Evolutionary conservation across 306 rosid genomes (phyloP), one percentile per base, ranked within the genome.

Genomic region (Cucurbita maxima): DNA sequence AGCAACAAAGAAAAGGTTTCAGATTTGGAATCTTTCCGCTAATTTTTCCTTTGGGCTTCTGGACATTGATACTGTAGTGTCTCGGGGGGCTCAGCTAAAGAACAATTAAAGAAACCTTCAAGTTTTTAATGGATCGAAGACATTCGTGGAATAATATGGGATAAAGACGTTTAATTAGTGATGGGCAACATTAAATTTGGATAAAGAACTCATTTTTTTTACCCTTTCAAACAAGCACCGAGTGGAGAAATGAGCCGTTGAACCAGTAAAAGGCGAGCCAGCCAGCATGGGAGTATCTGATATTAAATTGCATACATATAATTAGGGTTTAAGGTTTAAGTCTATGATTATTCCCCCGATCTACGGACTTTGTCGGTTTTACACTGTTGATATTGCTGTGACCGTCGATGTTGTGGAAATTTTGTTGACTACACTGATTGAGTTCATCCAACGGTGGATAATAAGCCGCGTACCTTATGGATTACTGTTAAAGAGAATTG

Each of bases 1-100:
- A 47, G 66, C 75, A 10, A 48, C 18, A 20, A 69, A 16, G 64
- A 18, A 66, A 67, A 78, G 84, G 79, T 51, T 72, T 82, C 77
- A 84, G 96, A 90, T 87, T 86, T 87, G 87, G 91, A 76, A 78
- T 75, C 81, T 60, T 52, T 54, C 63, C 71, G 72, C 16, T 58
- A 45, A 14, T 25, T 30, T 36, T 44, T n/a, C 36, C 47, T 41
- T 78, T 43, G 70, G 34, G 12, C 66, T 71, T 60, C 54, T 48
- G 81, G 89, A 84, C 94, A 89, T 10, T 83, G 87, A 89, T 84
- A 51, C 59, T 50, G 59, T 51, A 15, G 74, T 70, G 74, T 50
- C 8, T 14, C 16, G 34, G 73, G 8, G 3, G 73, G 14, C 73
- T 22, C 57, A 47, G 43, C 73, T 47, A 7, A 8, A 44, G 1